Percentiles rank a stretch among this genome's conserved stretches.
phyloP scores from a whole-genome alignment of 2,329 filamentous ascomycete species.

The Colletotrichum sidae region DNA sequence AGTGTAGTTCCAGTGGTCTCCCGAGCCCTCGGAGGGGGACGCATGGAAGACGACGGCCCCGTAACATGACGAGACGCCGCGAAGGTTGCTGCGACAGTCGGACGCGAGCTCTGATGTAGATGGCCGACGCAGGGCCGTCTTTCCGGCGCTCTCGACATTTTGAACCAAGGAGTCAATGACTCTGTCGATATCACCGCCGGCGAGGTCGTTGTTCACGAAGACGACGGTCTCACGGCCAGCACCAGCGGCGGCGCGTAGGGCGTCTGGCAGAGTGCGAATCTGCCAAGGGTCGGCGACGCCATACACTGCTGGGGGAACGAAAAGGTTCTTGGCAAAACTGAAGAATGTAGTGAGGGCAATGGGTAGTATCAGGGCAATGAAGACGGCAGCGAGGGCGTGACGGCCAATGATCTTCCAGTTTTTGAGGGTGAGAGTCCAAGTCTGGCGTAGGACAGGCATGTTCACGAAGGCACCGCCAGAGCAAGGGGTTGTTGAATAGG shows the following conservation, averaged over 20 bases:
- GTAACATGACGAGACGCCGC: constrained; percentile 78
- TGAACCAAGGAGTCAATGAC: constrained; percentile 74
- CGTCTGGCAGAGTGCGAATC: constrained; percentile 73
- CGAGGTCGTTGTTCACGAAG: constrained; percentile 81
- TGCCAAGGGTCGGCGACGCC: constrained; percentile 75
- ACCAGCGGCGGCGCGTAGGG: constrained; percentile 66
- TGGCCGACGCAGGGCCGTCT: constrained; percentile 65
- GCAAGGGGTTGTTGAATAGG: too few relatives aligned
- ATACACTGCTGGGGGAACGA: constrained; percentile 80
- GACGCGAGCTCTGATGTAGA: constrained; percentile 68
- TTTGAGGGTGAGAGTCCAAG: constrained; percentile 71
- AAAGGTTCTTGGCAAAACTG: constrained; percentile 83
- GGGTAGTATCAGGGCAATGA: constrained; percentile 71
- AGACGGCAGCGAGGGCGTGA: constrained; percentile 61
- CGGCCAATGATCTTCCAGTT: constrained; percentile 71
- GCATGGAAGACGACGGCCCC: constrained; percentile 80
- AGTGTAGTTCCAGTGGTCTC: constrained; percentile 86
- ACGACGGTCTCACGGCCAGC: constrained; percentile 75
- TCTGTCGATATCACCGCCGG: constrained; percentile 76
- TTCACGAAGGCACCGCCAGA: constrained; percentile 27
- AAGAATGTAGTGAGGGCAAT: constrained; percentile 69
- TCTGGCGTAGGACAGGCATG: constrained; percentile 68
- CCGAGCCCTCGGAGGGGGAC: constrained; percentile 77
- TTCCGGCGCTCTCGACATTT: constrained; percentile 67
- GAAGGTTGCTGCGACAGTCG: constrained; percentile 72